phyloP scores from a whole-genome alignment of 257 asterid genomes.

The Echites panduratus region DNA sequence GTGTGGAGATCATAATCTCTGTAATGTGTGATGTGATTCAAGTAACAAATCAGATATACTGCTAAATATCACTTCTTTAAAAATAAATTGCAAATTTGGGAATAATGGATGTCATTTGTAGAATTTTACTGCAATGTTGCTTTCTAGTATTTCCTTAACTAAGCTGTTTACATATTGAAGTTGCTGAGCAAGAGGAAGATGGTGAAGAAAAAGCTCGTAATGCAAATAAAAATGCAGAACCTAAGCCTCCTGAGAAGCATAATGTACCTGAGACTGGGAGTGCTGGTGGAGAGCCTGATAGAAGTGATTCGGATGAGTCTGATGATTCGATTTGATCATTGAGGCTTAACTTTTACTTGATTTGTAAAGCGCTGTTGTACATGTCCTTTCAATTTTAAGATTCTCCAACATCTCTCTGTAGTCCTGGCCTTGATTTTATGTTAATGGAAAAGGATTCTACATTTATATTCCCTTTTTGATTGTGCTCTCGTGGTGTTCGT shows the following conservation, averaged over 20 bases:
- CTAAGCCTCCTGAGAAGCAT: constrained; percentile 56
- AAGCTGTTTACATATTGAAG: constrained; percentile 37
- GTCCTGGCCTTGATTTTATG: background rate
- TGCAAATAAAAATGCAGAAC: constrained; percentile 44
- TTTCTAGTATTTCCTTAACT: constrained; percentile 36
- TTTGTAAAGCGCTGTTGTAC: constrained; percentile 4
- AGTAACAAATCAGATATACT: no score
- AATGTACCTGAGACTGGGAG: constrained; percentile 51
- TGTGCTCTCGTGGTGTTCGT: constrained; percentile 4
- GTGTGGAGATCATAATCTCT: no score
- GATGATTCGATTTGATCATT: constrained; percentile 66
- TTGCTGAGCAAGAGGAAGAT: constrained; percentile 57
- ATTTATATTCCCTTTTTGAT: background rate
- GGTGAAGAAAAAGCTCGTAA: constrained; percentile 53
- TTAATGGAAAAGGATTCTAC: constrained; percentile 1
- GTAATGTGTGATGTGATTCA: no score
- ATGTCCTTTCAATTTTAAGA: background rate
- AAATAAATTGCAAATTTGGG: background rate
- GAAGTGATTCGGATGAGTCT: constrained; percentile 84
- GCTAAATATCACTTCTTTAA: background rate
- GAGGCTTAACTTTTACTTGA: background rate
- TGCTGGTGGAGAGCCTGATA: constrained; percentile 67
- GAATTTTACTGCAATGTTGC: background rate
- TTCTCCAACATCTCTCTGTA: background rate
- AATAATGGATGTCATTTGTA: constrained; percentile 3